Evolutionary conservation across 352 stramenopile genomes (phyloP).

Genomic region (Phytophthora pistaciae): DNA sequence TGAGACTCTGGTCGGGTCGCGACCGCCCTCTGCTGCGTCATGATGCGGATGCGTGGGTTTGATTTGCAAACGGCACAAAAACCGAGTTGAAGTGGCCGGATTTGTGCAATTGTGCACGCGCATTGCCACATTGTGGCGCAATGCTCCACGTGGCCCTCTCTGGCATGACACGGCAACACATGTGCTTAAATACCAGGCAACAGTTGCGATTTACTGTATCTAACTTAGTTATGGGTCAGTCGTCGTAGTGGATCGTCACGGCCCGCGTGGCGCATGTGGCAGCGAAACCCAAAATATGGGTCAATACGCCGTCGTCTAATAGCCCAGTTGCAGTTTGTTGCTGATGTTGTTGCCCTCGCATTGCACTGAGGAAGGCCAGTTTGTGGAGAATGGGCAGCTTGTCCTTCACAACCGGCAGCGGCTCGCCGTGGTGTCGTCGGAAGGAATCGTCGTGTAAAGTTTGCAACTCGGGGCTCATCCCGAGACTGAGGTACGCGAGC

Average conservation of each 20-base stretch:
- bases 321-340: too few relatives aligned
- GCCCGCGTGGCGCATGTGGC: conserved; percentile 29
- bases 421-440: conserved; percentile 28
- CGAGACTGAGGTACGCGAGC: conserved; percentile 36
- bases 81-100: neutral
- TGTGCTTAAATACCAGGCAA: too few relatives aligned
- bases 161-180: too few relatives aligned
- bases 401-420: conserved; percentile 26
- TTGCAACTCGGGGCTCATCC: conserved; percentile 24
- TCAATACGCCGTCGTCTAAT: conserved; percentile 33
- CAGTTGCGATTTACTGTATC: neutral
- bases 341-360: neutral
- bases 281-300: conserved; percentile 30
- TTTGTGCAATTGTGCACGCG: neutral
- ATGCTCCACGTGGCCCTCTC: neutral
- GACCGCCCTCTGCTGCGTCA: neutral
- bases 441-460: conserved; percentile 14
- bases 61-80: neutral
- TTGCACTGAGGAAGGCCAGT: conserved; percentile 33
- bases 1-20: neutral
- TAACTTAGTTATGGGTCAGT: conserved; percentile 3
- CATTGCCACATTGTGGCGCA: neutral
- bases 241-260: conserved; percentile 32
- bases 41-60: conserved; percentile 12
- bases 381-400: conserved; percentile 22